Percentiles rank a stretch among this genome's conserved stretches.
Evolutionary conservation across 2,329 filamentous ascomycete genomes (phyloP).

Genomic region (Ophiocordyceps australis): DNA sequence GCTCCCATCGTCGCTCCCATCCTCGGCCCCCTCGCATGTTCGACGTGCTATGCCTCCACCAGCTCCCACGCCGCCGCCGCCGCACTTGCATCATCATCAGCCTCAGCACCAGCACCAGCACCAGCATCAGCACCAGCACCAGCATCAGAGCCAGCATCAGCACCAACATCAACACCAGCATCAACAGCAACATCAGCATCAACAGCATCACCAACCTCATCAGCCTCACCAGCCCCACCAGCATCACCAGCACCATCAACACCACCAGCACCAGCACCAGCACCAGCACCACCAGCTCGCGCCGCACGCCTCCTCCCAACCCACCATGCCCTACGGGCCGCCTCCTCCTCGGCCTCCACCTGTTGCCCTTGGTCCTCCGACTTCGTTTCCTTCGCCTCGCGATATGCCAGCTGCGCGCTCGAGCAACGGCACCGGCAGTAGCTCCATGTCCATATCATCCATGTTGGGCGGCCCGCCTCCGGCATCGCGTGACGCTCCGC

Average conservation of each 20-base stretch:
- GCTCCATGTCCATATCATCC: slow-evolving; percentile 43
- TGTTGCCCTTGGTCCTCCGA: slow-evolving; percentile 21
- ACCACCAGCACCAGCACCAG: too few relatives aligned
- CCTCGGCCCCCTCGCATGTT: slow-evolving; percentile 13
- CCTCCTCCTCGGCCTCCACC: slow-evolving; percentile 26
- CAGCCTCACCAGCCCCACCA: slow-evolving; percentile 8
- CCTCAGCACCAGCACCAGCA: slow-evolving; percentile 7
- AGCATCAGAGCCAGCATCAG: slow-evolving; percentile 19
- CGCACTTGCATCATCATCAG: slow-evolving; percentile 21
- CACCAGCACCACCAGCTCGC: slow-evolving; percentile 7
- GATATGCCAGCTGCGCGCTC: slow-evolving; percentile 32
- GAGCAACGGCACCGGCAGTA: slow-evolving; percentile 24
- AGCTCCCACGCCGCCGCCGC: slow-evolving; percentile 21
- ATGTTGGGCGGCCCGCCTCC: slow-evolving; percentile 36
- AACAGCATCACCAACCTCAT: slow-evolving; percentile 11
- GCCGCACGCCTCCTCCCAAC: too few relatives aligned
- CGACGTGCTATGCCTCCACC: slow-evolving; percentile 27
- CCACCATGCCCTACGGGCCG: slow-evolving; percentile 20
- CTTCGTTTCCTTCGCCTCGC: slow-evolving; percentile 28
- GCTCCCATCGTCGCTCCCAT: slow-evolving; percentile 23
- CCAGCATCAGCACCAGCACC: slow-evolving; percentile 13
- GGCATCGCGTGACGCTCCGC: slow-evolving; percentile 21
- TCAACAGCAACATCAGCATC: slow-evolving; percentile 8
- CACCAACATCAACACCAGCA: slow-evolving; percentile 6
- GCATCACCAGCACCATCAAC: slow-evolving; percentile 25